Percentiles rank a stretch among this genome's conserved stretches.
Evolutionary conservation across 345 rosid genomes (phyloP).

Genomic region (Citrus mangshanensis): DNA sequence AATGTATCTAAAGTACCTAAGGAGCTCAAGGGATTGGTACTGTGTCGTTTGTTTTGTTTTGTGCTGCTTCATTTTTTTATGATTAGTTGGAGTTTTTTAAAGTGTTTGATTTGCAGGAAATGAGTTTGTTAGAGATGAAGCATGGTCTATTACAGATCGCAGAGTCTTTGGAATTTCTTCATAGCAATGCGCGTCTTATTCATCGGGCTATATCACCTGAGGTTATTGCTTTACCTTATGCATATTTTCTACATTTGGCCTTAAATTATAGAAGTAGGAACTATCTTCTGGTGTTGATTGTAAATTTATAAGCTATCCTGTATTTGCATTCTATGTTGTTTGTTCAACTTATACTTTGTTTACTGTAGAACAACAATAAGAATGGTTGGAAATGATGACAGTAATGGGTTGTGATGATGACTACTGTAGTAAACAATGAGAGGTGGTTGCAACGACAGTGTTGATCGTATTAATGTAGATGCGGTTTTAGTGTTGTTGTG

Average conservation of each 20-base stretch:
- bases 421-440: background rate
- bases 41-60: background rate
- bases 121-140: conserved; percentile 92
- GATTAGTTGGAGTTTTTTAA: background rate
- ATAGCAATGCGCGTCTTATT: conserved; percentile 77
- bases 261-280: background rate
- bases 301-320: background rate
- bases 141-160: conserved; percentile 92
- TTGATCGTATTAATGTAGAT: background rate
- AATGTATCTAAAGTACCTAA: conserved; percentile 75
- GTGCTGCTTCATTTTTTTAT: background rate
- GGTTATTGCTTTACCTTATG: conserved; percentile 35
- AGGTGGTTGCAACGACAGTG: background rate
- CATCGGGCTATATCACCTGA: conserved; percentile 95
- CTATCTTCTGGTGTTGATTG: background rate
- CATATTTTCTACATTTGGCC: background rate
- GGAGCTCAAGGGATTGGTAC: conserved; percentile 86
- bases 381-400: background rate
- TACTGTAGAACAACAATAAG: background rate
- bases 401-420: background rate
- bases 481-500: background rate
- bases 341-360: background rate
- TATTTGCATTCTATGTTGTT: background rate
- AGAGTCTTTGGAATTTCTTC: conserved; percentile 84
- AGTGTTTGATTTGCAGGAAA: conserved; percentile 51